Evolutionary conservation across 177 flowering plant genomes (phyloP).

Genomic region (Telopea speciosissima): DNA sequence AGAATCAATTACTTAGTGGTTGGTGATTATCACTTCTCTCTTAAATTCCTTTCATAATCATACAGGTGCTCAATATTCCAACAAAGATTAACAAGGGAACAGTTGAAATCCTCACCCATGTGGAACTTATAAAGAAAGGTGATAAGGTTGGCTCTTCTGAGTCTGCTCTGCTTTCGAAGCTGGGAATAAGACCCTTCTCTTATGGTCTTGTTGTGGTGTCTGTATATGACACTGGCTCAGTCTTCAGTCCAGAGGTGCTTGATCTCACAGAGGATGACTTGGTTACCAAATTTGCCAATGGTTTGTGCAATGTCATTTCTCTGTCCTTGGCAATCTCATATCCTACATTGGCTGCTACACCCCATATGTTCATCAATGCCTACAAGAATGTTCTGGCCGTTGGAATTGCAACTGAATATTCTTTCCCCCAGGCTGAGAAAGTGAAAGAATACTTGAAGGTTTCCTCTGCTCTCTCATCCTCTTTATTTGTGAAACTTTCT

Average conservation of each 20-base stretch:
- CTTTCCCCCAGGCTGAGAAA: conserved; percentile 61
- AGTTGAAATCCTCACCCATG: conserved; percentile 75
- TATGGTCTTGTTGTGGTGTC: conserved; percentile 55
- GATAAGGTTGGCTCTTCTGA: conserved; percentile 71
- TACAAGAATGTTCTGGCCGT: conserved; percentile 64
- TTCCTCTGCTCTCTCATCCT: neutral
- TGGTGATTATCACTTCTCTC: neutral
- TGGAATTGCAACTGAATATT: conserved; percentile 53
- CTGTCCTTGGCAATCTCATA: conserved; percentile 54
- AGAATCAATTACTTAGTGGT: too few relatives aligned
- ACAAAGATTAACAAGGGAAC: conserved; percentile 88
- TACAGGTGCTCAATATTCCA: conserved; percentile 62
- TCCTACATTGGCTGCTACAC: conserved; percentile 65
- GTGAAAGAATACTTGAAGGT: conserved; percentile 61
- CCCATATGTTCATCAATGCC: conserved; percentile 65
- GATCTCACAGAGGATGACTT: conserved; percentile 68
- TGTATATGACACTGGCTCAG: conserved; percentile 62
- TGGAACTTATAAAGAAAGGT: conserved; percentile 66
- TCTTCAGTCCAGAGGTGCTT: conserved; percentile 64
- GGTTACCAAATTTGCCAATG: conserved; percentile 50
- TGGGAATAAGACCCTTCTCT: conserved; percentile 67
- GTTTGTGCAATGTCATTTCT: conserved; percentile 58
- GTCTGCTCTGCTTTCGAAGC: conserved; percentile 60
- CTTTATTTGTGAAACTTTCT: too few relatives aligned
- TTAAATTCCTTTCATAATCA: neutral